phyloP scores from a whole-genome alignment of 768 basidiomycete species.

The Auricularia heimuer region DNA sequence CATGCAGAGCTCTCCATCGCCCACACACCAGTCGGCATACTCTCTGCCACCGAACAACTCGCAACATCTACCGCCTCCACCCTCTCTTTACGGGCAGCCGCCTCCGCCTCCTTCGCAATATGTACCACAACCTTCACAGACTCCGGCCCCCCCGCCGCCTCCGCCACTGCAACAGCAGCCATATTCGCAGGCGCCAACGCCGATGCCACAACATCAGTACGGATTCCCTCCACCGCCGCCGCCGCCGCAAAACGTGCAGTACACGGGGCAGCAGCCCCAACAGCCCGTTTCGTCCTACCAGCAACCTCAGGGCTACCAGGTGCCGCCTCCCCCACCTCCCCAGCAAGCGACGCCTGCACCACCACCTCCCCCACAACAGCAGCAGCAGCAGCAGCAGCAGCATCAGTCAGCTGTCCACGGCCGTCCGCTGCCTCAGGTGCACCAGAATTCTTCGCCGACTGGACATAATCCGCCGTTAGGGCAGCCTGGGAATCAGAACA shows the following conservation, averaged over 20 bases:
- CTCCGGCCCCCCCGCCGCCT: constrained; percentile 6
- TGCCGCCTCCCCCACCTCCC: neutral
- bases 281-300: neutral
- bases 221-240: neutral
- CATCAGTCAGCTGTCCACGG: neutral
- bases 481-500: neutral
- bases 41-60: neutral
- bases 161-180: neutral
- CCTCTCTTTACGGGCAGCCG: neutral
- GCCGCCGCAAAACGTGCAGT: neutral
- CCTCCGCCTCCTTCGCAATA: constrained; percentile 2
- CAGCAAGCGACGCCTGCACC: neutral
- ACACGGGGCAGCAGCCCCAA: neutral
- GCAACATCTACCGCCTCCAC: constrained; percentile 1
- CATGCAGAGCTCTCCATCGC: constrained; percentile 4
- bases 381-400: neutral
- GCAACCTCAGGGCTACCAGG: constrained; percentile 6
- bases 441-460: neutral
- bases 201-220: neutral
- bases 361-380: neutral
- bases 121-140: constrained; percentile 1
- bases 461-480: neutral
- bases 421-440: no score
- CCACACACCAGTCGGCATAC: neutral
- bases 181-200: neutral